Evolutionary conservation across 225 moss, liverwort and hornwort species (phyloP), one percentile per base, ranked within the genome.

Genomic region (Physcomitrellopsis africana): DNA sequence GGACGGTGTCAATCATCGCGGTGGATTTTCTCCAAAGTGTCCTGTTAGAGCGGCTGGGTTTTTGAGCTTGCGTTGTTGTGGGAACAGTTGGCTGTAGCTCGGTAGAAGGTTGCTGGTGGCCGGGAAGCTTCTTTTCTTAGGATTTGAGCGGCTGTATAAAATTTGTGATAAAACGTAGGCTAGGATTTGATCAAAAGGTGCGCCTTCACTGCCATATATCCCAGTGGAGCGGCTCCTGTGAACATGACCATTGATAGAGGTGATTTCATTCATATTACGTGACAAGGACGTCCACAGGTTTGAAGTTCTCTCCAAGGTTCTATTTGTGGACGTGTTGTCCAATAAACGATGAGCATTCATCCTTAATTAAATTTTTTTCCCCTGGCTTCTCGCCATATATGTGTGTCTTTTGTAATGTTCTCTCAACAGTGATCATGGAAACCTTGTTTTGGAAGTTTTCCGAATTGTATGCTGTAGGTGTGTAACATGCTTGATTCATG

Each of bases 291-390:
- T 55, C 29, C 44, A 68, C 53, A 68, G 68, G 62, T 63, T 44
- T 18, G 49, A 41, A 59, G 61, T 66, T 60, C 4, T 18, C 32
- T 24, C 19, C 44, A 53, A 60, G 68, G 54, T 58, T 74, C 56
- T 68, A 79, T 74, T 79, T 68, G 68, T 79, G 79, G 79, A 79
- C 79, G 62, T 68, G 74, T 23, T 74, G 74, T 79, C 79, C 79
- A 79, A 79, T 79, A 79, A 79, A 58, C 79, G 61, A 61, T 73
- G 61, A 73, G n/a, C 53, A 32, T 74, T 74, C 62, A 62, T 54
- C 73, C 43, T 23, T 42, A 56, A 66, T 17, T 42, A 9, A 4
- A 11, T 46, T 5, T 1, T 3, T 3, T 9, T 11, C 9, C 24
- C 1, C 24, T 24, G 24, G 24, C 24, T 24, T 24, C 1, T 24